A percentile compares a stretch with the other conserved stretches of the same genome.
Evolutionary conservation across 805 yeast genomes (phyloP).

Genomic region (Lipomyces sp.): DNA sequence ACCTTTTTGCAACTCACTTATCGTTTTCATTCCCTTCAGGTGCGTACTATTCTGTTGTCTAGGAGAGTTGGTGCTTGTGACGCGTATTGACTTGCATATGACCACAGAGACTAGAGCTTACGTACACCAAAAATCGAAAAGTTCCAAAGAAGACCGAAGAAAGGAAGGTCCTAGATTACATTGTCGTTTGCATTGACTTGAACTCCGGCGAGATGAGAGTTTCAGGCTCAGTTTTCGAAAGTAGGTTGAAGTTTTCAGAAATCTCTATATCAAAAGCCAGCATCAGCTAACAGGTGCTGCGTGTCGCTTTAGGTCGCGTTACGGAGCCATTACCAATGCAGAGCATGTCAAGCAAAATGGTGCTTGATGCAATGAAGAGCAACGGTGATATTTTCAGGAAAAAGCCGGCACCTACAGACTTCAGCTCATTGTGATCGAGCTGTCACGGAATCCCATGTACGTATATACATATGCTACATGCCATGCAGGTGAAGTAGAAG

Average conservation of each 20-base stretch:
- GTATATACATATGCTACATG: constrained; percentile 2
- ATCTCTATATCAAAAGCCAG: neutral
- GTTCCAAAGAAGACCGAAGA: constrained; percentile 10
- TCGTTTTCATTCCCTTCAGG: constrained; percentile 20
- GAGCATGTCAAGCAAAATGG: neutral
- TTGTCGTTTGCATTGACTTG: constrained; percentile 13
- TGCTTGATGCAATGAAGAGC: constrained; percentile 12
- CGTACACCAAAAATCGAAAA: constrained; percentile 8
- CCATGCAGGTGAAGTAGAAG: too few species aligned
- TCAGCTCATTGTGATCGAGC: neutral
- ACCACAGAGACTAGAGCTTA: constrained; percentile 14
- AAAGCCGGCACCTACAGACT: constrained; percentile 13
- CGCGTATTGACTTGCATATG: neutral
- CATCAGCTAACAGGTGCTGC: neutral
- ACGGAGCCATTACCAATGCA: constrained; percentile 17
- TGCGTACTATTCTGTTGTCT: constrained; percentile 2
- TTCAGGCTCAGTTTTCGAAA: constrained; percentile 25
- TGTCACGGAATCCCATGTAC: neutral
- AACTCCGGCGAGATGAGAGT: constrained; percentile 15
- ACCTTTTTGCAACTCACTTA: constrained; percentile 18
- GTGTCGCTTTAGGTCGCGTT: constrained; percentile 9
- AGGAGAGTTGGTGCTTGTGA: too few species aligned
- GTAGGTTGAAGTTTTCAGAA: constrained; percentile 9
- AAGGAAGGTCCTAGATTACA: constrained; percentile 17
- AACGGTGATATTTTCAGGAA: constrained; percentile 26